These are phyloP conservation scores for Diaporthe eres DNA, from an alignment of 2,329 filamentous ascomycete genomes.

Conservation along the genomic window DNA sequence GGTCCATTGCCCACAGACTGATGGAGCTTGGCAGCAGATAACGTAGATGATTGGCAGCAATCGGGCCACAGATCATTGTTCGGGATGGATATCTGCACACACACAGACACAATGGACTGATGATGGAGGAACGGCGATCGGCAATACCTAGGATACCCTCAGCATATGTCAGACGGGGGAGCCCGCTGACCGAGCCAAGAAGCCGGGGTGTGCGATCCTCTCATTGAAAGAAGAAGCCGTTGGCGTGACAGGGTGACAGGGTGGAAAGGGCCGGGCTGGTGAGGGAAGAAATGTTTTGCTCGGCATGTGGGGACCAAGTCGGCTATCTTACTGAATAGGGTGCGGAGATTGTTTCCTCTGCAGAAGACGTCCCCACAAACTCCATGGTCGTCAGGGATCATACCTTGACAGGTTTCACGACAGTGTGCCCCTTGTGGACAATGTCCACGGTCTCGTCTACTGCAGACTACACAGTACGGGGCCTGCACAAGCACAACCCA, in stretches of 20 bases:
- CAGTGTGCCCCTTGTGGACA: neutral
- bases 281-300: conserved; percentile 11
- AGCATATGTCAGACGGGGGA: conserved; percentile 9
- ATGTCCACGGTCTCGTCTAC: neutral
- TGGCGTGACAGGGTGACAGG: neutral
- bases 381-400: conserved; percentile 14
- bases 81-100: conserved; percentile 9
- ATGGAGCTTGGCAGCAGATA: neutral
- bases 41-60: neutral
- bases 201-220: conserved; percentile 25
- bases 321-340: conserved; percentile 18
- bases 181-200: conserved; percentile 5
- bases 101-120: conserved; percentile 14
- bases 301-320: conserved; percentile 7
- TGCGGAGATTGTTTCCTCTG: conserved; percentile 22
- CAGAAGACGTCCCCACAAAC: neutral
- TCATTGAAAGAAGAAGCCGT: neutral
- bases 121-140: neutral
- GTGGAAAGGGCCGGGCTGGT: neutral
- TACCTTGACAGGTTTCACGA: conserved; percentile 20
- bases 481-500: conserved; percentile 6
- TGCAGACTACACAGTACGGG: neutral
- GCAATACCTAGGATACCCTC: neutral
- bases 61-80: neutral
- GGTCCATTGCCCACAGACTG: neutral